These are phyloP conservation scores for Colletotrichum tamarilloi DNA, from an alignment of 2,329 filamentous ascomycete species.

Conservation along the genomic window DNA sequence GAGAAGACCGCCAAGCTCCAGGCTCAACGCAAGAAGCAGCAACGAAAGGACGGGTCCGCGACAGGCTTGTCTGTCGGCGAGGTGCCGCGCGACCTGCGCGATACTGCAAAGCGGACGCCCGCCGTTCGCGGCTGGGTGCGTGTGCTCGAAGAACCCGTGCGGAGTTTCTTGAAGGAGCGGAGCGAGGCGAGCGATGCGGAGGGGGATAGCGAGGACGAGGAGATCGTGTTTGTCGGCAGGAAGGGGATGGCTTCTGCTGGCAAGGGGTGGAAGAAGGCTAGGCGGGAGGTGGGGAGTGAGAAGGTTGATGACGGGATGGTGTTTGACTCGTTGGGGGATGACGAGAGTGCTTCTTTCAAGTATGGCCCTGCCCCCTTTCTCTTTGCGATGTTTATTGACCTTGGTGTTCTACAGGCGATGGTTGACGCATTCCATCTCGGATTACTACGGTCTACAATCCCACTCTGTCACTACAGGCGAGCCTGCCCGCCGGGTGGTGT, in stretches of 20 bases:
- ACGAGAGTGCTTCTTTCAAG: constrained; percentile 84
- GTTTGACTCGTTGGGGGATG: constrained; percentile 82
- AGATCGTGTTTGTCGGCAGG: constrained; percentile 88
- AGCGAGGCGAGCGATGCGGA: constrained; percentile 55
- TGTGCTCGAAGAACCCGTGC: constrained; percentile 85
- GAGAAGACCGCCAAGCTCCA: constrained; percentile 54
- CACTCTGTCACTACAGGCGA: constrained; percentile 80
- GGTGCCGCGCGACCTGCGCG: constrained; percentile 83
- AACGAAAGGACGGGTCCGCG: constrained; percentile 52
- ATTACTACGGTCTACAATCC: constrained; percentile 90
- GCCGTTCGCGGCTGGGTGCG: constrained; percentile 84
- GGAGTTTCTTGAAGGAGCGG: constrained; percentile 75
- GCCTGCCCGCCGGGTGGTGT: constrained; percentile 81
- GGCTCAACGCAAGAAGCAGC: constrained; percentile 58
- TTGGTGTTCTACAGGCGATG: constrained; percentile 72
- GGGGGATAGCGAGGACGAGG: constrained; percentile 70
- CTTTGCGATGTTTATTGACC: constrained; percentile 28
- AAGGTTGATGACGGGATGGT: constrained; percentile 74
- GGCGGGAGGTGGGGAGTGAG: constrained; percentile 66
- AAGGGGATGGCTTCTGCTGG: constrained; percentile 69
- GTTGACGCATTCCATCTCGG: constrained; percentile 91
- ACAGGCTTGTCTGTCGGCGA: constrained; percentile 60
- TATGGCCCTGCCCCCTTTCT: constrained; percentile 55
- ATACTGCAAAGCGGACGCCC: constrained; percentile 82
- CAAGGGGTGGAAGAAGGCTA: constrained; percentile 58